phyloP scores from a whole-genome alignment of 202 grass and related monocot species.

The Brachypodium distachyon region DNA sequence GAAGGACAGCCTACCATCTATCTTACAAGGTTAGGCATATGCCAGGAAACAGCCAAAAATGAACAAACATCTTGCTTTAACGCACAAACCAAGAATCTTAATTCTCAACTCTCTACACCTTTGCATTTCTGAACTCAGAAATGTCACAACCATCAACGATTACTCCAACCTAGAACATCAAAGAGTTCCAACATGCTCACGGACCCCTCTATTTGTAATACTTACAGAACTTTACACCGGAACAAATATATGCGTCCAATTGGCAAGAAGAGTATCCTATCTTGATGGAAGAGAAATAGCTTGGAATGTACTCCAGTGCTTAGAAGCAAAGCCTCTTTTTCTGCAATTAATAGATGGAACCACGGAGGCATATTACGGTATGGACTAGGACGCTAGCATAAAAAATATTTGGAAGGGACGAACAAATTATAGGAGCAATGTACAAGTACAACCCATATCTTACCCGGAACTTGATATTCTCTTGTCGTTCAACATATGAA shows the following conservation, averaged over 20 bases:
- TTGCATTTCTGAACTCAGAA: background rate
- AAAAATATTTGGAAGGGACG: constrained; percentile 1
- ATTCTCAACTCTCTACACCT: background rate
- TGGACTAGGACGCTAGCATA: too few species aligned
- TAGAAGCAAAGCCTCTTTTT: constrained; percentile 53
- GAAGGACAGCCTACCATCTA: background rate
- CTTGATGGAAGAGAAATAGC: background rate
- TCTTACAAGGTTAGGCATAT: background rate
- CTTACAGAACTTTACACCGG: background rate
- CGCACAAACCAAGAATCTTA: background rate
- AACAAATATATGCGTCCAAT: constrained; percentile 5
- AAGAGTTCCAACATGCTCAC: background rate
- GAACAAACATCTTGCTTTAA: background rate
- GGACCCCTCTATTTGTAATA: background rate
- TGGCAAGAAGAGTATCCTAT: background rate
- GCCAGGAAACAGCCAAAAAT: background rate
- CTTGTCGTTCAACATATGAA: constrained; percentile 55
- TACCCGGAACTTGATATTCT: constrained; percentile 48
- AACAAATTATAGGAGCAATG: background rate
- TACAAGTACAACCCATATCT: background rate
- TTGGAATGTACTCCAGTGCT: background rate
- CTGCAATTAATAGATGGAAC: constrained; percentile 21
- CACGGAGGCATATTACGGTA: constrained; percentile 12
- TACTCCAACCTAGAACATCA: background rate
- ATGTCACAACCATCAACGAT: background rate